A percentile compares a stretch with the other conserved stretches of the same genome.
These are phyloP conservation scores for Cadophora sp. DNA, from an alignment of 2,329 filamentous ascomycete genomes.

Conservation along the genomic window DNA sequence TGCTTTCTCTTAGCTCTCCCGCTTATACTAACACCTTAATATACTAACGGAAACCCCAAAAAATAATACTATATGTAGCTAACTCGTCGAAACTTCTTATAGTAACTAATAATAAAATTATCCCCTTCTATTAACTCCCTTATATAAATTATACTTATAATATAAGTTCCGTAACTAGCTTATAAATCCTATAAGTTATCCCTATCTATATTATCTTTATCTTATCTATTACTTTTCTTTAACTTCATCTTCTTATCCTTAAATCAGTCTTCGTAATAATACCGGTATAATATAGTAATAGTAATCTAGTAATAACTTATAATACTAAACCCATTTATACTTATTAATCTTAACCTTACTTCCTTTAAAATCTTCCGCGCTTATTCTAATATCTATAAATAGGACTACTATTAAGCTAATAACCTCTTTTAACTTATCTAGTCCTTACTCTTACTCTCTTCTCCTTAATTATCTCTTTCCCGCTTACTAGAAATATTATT, in stretches of 20 bases:
- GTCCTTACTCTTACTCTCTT: neutral
- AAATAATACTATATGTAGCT: conserved; percentile 22
- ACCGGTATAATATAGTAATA: conserved; percentile 2
- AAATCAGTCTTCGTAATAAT: conserved; percentile 1
- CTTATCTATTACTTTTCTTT: neutral
- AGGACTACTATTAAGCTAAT: neutral
- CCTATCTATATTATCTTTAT: neutral
- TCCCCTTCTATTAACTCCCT: too few relatives aligned
- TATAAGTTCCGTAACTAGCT: too few relatives aligned
- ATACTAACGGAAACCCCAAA: conserved; percentile 23
- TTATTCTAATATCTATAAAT: neutral
- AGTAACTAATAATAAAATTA: neutral
- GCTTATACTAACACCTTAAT: too few relatives aligned
- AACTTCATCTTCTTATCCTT: too few relatives aligned
- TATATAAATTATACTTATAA: too few relatives aligned
- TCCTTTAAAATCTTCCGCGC: neutral
- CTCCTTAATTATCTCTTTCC: neutral
- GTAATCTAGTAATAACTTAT: conserved; percentile 25
- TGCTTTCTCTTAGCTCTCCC: conserved; percentile 22
- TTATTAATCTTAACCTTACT: neutral
- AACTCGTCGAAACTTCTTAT: neutral
- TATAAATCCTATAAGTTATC: neutral
- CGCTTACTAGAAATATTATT: too few relatives aligned
- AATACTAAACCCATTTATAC: too few relatives aligned
- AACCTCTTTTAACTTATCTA: neutral